Evolutionary conservation across 2,329 filamentous ascomycete species (phyloP), one percentile per base, ranked within the genome.

Genomic region (Sclerotiophoma versabilis): DNA sequence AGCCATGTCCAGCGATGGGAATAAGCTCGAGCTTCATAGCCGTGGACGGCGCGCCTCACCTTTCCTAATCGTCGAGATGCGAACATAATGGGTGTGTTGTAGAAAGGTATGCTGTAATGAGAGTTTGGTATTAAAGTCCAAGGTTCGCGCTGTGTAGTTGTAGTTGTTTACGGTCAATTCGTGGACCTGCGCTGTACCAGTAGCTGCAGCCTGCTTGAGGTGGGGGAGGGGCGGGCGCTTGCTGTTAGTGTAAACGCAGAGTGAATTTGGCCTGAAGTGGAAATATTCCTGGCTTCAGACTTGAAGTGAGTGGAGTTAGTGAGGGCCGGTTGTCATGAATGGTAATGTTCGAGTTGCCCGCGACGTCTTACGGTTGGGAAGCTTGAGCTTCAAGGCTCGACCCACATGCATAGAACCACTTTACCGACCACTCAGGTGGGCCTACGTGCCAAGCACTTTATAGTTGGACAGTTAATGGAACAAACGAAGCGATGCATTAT

Each of bases 1-100:
- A 57, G 22, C 45, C 11, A 22, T 44, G 25, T n/a, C 6, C 12
- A 27, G 17, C 33, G 17, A 8, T 19, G 15, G 30, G 15, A 17
- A 8, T n/a, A 6, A 33, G 27, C 27, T 41, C 22, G 14, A n/a
- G 22, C 5, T 19, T n/a, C 15, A 26, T 15, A 23, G 17, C 15
- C 46, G 33, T 23, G 15, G n/a, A 19, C 6, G 7, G 29, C 8
- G 20, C 5, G 27, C 5, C 63, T 54, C 71, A 83, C 81, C 70
- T 81, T 81, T 54, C 76, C 73, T 22, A 82, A 70, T 45, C 80
- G 69, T 70, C 81, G 82, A 22, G 73, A 71, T 22, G 82, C 80
- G 60, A 84, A 83, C 79, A 83, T 82, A 4, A 51, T 63, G 54
- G 48, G n/a, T 20, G 17, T 32, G 12, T 12, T 19, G 26, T 33